Base-by-base conservation (phyloP, 1,284 basidiomycete genomes). In the Lignosus rhinocerotis region DNA sequence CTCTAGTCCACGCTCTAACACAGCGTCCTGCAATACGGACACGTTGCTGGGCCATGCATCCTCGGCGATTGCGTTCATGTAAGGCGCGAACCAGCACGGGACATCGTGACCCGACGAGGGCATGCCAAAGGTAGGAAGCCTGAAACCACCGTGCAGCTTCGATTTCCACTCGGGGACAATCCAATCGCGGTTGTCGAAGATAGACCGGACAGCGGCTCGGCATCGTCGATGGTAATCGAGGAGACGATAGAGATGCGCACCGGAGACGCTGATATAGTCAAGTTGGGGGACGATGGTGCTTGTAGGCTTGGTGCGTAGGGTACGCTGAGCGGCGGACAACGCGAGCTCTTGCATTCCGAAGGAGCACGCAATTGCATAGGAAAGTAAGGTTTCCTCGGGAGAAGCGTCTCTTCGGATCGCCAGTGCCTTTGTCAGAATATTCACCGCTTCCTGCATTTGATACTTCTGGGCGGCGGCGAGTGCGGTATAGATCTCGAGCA, bases 211-310 rank as follows among this genome's bases (percentile, higher is more conserved):
- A 2, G 50, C 53, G 7, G 44, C 47, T 1, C 42, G 19, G 14
- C 57, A 56, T 10, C 41, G 39, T 21, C 52, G 45, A 16, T 62
- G 61, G 32, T 56, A 59, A 14, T 59, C 48, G 16, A 59, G 41
- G 12, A 62, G 57, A 21, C 64, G 61, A 48, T 53, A 61, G 45
- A 58, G 52, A 5, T 44, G 30, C 7, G 59, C 61, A 0, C 51
- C 57, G 17, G 36, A n/a, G n/a, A 48, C 43, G 31, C 32, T 36
- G 33, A 34, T 36, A 2, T 14, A 25, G 21, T 48, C 44, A 11
- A 51, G 9, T 12, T 46, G 17, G 1, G 30, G 16, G 25, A 16
- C 12, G 8, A 6, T 25, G 8, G 10, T 36, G 6, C 6, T 39
- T 6, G 14, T 16, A 14, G 39, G 21, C 10, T 38, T 12, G 14